These are phyloP conservation scores for Botrytis pseudocinerea DNA, from an alignment of 2,329 filamentous ascomycete species.

Conservation along the genomic window DNA sequence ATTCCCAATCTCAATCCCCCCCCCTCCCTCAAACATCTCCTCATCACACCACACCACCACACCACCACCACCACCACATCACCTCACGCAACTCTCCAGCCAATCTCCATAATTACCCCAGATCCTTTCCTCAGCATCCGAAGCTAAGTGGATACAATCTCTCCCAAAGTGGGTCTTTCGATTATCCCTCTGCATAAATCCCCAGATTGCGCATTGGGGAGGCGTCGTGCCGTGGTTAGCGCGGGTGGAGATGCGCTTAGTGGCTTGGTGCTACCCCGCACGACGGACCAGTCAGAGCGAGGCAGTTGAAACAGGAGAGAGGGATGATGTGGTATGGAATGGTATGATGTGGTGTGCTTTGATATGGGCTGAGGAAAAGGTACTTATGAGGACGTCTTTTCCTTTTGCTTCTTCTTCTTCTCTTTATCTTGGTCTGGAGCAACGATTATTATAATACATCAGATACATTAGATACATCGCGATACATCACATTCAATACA, in stretches of 20 bases:
- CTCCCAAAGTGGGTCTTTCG: no score
- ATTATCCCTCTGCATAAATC: neutral
- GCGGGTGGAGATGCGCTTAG: neutral
- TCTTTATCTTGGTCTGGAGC: neutral
- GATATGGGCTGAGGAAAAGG: neutral
- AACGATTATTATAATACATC: no score
- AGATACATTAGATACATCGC: no score
- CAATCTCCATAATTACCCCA: conserved; percentile 18
- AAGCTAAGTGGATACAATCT: conserved; percentile 6
- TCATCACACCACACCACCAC: neutral
- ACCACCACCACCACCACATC: neutral
- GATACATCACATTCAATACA: no score
- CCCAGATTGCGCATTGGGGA: conserved; percentile 1
- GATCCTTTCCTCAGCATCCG: neutral
- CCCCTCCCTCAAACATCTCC: neutral
- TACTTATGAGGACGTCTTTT: neutral
- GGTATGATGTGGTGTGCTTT: no score
- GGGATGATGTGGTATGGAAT: neutral
- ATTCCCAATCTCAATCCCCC: neutral
- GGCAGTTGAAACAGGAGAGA: neutral
- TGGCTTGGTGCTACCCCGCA: conserved; percentile 10
- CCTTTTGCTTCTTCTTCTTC: neutral
- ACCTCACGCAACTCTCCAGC: neutral
- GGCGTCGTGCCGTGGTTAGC: no score
- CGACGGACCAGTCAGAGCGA: neutral